Evolutionary conservation across 2,329 filamentous ascomycete species (phyloP).

Genomic region (Penicillium vulpinum): DNA sequence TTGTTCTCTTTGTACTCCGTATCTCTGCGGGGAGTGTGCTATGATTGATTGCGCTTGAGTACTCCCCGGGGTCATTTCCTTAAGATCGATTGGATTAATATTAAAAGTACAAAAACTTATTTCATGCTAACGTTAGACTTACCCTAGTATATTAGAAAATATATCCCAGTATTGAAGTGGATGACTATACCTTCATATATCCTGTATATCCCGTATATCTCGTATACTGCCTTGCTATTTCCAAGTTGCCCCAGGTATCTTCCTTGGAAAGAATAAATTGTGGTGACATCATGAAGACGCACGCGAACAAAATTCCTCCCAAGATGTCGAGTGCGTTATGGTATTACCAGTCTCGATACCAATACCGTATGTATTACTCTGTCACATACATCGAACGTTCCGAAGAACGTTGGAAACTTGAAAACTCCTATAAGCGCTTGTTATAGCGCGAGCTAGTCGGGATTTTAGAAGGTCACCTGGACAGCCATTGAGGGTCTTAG

Average conservation of each 20-base stretch:
- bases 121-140: no score
- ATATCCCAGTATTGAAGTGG: background rate
- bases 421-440: background rate
- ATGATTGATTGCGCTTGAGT: slow-evolving; percentile 1
- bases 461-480: slow-evolving; percentile 3
- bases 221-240: no score
- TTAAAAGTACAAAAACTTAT: background rate
- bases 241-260: no score
- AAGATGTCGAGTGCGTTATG: background rate
- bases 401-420: background rate
- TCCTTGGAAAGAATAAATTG: no score
- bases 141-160: background rate
- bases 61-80: background rate
- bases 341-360: background rate
- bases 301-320: background rate
- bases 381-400: background rate
- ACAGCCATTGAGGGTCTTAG: slow-evolving; percentile 5
- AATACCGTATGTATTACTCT: background rate
- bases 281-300: slow-evolving; percentile 29
- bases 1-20: slow-evolving; percentile 11
- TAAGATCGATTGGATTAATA: background rate
- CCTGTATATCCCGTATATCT: background rate
- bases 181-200: background rate
- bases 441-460: slow-evolving; percentile 2
- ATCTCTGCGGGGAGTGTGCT: slow-evolving; percentile 16